Conservation (phyloP, 2,329 filamentous ascomycete species). For the Sordariomycetes sp. region DNA sequence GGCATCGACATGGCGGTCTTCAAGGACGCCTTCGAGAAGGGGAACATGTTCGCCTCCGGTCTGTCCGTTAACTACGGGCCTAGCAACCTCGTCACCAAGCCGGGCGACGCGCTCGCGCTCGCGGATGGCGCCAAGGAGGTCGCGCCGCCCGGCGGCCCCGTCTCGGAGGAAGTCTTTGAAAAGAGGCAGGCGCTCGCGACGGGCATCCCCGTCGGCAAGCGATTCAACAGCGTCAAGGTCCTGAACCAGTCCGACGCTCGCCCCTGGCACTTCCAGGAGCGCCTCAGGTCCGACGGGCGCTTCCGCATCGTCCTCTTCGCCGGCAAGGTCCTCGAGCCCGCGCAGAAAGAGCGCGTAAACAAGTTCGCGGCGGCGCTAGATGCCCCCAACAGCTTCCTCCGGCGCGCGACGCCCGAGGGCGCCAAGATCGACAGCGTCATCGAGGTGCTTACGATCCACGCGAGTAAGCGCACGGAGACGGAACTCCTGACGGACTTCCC, state of each 20-base stretch:
- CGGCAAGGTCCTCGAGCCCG: conserved; percentile 33
- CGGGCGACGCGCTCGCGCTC: conserved; percentile 47
- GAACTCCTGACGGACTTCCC: conserved; percentile 40
- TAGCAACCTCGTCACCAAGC: conserved; percentile 47
- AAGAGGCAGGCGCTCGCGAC: background rate
- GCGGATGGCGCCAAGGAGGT: conserved; percentile 19
- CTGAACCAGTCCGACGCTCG: conserved; percentile 41
- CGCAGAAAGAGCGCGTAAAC: conserved; percentile 29
- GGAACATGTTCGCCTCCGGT: conserved; percentile 24
- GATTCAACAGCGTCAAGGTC: conserved; percentile 45
- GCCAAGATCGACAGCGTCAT: conserved; percentile 23
- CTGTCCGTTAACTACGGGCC: conserved; percentile 28
- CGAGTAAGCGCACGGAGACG: conserved; percentile 30
- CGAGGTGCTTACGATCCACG: conserved; percentile 49
- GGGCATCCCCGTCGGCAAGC: conserved; percentile 34
- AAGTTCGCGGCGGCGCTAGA: background rate
- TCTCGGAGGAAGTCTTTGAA: conserved; percentile 14
- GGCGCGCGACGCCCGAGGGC: conserved; percentile 16
- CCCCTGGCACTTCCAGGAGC: conserved; percentile 45
- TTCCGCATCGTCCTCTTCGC: conserved; percentile 50
- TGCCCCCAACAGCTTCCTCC: conserved; percentile 6
- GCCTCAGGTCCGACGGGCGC: conserved; percentile 39
- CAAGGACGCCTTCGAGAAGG: conserved; percentile 45
- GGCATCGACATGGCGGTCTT: conserved; percentile 51
- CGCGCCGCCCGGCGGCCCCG: conserved; percentile 11